phyloP scores from a whole-genome alignment of 169 alveolate genomes.

The Besnoitia besnoiti region DNA sequence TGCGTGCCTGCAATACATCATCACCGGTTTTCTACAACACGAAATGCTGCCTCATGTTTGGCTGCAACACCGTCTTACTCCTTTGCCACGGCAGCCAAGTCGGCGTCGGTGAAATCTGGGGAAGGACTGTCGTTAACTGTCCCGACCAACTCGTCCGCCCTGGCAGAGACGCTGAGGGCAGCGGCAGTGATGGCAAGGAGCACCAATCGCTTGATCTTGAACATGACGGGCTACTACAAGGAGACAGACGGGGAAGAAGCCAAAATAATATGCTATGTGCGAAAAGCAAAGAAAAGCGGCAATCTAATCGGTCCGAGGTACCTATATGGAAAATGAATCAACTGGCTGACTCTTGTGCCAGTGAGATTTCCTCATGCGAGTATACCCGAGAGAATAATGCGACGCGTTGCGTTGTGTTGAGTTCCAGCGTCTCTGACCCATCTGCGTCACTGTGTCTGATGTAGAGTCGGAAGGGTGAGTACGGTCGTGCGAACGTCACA shows the following conservation, averaged over 20 bases:
- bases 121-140: background rate
- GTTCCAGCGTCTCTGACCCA: no score
- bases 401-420: no score
- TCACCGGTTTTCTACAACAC: no score
- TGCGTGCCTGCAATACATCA: no score
- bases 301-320: no score
- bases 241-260: background rate
- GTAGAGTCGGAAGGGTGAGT: no score
- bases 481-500: no score
- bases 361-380: background rate
- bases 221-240: background rate
- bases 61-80: no score
- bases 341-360: background rate
- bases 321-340: background rate
- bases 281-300: background rate
- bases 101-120: no score
- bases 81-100: no score
- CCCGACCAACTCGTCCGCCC: background rate
- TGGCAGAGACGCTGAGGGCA: background rate
- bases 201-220: background rate
- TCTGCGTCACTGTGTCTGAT: no score
- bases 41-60: no score
- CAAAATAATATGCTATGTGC: background rate
- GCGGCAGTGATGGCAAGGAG: background rate
- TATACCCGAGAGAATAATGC: background rate